phyloP scores from a whole-genome alignment of 352 stramenopile genomes.

The Hyaloperonospora brassicae region DNA sequence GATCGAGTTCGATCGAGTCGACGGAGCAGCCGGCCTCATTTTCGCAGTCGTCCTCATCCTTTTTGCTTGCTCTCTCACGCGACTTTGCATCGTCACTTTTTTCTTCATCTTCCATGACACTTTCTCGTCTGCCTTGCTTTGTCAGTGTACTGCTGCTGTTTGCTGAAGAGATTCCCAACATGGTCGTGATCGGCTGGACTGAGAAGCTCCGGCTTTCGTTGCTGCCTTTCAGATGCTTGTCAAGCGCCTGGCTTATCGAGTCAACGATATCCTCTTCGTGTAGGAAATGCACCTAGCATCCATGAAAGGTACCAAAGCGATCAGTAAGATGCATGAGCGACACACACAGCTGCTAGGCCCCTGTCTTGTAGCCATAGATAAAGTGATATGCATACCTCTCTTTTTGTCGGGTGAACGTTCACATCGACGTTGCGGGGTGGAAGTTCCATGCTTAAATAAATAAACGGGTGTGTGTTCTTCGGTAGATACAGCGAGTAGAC shows the following conservation, averaged over 20 bases:
- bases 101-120: constrained; percentile 30
- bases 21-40: constrained; percentile 21
- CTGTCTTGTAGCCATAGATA: no score
- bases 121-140: constrained; percentile 24
- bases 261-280: constrained; percentile 92
- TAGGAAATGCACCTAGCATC: constrained; percentile 87
- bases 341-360: no score
- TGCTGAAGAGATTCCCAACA: constrained; percentile 33
- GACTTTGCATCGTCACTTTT: constrained; percentile 16
- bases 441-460: constrained; percentile 95
- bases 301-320: constrained; percentile 1
- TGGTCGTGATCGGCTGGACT: constrained; percentile 75
- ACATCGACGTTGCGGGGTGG: constrained; percentile 94
- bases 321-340: neutral
- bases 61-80: constrained; percentile 19
- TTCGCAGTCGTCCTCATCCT: constrained; percentile 33
- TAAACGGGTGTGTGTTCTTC: constrained; percentile 92
- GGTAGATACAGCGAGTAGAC: constrained; percentile 92
- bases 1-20: constrained; percentile 45
- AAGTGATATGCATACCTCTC: constrained; percentile 47
- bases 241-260: constrained; percentile 63
- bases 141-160: constrained; percentile 11
- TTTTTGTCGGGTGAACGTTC: constrained; percentile 99
- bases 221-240: constrained; percentile 76
- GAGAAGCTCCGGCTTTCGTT: constrained; percentile 89